These are phyloP conservation scores for Corchorus capsularis DNA, from an alignment of 345 rosid genomes.

Conservation along the genomic window DNA sequence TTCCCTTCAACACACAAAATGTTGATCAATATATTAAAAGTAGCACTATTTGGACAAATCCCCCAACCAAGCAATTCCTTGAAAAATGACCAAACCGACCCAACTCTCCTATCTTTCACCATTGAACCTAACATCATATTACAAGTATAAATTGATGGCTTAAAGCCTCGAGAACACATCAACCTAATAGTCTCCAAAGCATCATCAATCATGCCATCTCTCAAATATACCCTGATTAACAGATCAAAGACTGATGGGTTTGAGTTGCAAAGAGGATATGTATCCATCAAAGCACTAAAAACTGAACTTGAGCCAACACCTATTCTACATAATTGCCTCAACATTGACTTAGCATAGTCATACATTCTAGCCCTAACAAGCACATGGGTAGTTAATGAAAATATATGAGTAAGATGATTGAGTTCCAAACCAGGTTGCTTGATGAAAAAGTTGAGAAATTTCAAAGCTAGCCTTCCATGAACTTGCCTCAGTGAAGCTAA, in stretches of 20 bases:
- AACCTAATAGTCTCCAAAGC: slow-evolving; percentile 62
- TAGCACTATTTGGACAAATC: slow-evolving; percentile 77
- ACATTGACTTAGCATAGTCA: slow-evolving; percentile 55
- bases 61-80: slow-evolving; percentile 65
- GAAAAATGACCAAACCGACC: slow-evolving; percentile 67
- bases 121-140: slow-evolving; percentile 60
- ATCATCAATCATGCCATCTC: slow-evolving; percentile 54
- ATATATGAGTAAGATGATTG: slow-evolving; percentile 54
- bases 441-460: slow-evolving; percentile 74
- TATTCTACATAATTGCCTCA: slow-evolving; percentile 55
- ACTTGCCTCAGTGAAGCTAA: slow-evolving; percentile 68
- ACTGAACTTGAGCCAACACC: slow-evolving; percentile 47
- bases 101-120: slow-evolving; percentile 49
- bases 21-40: slow-evolving; percentile 83
- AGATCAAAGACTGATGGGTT: slow-evolving; percentile 87
- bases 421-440: slow-evolving; percentile 69
- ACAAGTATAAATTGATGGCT: slow-evolving; percentile 71
- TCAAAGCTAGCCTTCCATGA: slow-evolving; percentile 87
- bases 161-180: slow-evolving; percentile 68
- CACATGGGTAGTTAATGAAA: slow-evolving; percentile 64
- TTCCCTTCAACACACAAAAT: slow-evolving; percentile 67
- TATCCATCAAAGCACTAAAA: slow-evolving; percentile 68
- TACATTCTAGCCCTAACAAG: slow-evolving; percentile 89
- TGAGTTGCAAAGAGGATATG: slow-evolving; percentile 81
- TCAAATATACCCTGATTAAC: slow-evolving; percentile 66